Percentiles rank a stretch among this genome's conserved stretches.
Evolutionary conservation across 805 yeast genomes (phyloP).

Genomic region (Metschnikowia lunata): DNA sequence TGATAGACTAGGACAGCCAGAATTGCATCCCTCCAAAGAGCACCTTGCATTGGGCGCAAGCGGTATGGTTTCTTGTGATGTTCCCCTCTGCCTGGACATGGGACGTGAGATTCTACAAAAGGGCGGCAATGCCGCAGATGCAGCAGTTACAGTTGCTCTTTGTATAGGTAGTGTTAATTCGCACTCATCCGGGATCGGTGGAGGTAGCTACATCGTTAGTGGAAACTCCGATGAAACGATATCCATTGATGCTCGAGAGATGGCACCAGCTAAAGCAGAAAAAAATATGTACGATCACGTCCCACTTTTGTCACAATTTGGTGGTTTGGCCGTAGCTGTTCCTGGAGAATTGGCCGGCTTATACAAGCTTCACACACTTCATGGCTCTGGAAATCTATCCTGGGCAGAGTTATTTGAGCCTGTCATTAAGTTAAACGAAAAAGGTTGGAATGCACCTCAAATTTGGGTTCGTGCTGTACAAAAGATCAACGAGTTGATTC

Average conservation of each 20-base stretch:
- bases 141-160: slow-evolving; percentile 81
- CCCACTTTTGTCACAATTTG: slow-evolving; percentile 54
- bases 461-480: slow-evolving; percentile 36
- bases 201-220: slow-evolving; percentile 72
- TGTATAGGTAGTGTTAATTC: slow-evolving; percentile 84
- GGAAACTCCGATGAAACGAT: slow-evolving; percentile 39
- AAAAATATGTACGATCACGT: slow-evolving; percentile 59
- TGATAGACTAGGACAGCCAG: slow-evolving; percentile 29
- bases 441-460: slow-evolving; percentile 41
- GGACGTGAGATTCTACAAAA: slow-evolving; percentile 51
- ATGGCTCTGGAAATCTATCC: slow-evolving; percentile 64
- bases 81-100: slow-evolving; percentile 56
- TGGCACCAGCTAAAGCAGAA: slow-evolving; percentile 65
- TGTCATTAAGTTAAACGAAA: slow-evolving; percentile 57
- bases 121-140: slow-evolving; percentile 89
- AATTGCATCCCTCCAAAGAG: slow-evolving; percentile 38
- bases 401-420: slow-evolving; percentile 79
- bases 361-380: slow-evolving; percentile 52
- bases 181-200: slow-evolving; percentile 87
- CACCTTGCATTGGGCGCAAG: slow-evolving; percentile 37
- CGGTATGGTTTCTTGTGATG: slow-evolving; percentile 69
- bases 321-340: slow-evolving; percentile 83
- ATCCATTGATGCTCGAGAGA: slow-evolving; percentile 82
- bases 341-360: slow-evolving; percentile 92
- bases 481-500: slow-evolving; percentile 18